Evolutionary conservation across 1,139 yeast genomes (phyloP), one percentile per base, ranked within the genome.

Genomic region (Lodderomyces parapsilosis): DNA sequence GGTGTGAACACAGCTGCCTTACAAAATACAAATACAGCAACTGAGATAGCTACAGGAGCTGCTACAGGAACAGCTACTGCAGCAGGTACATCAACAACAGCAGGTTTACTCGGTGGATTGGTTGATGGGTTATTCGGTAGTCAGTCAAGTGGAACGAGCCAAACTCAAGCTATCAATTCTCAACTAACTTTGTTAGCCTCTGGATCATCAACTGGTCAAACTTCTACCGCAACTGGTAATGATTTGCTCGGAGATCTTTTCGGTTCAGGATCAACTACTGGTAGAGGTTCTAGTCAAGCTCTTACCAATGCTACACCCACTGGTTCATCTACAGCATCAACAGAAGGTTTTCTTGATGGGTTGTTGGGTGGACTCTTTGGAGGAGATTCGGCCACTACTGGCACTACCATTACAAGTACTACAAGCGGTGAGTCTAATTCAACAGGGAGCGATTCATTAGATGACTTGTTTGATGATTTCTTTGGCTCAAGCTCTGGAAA

Each of bases 401-500:
- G 46, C 22, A 32, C 45, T n/a, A 15, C 43, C 7, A 31, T 33
- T 15, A 33, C 38, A 27, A 18, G 25, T 11, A 35, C 42, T 8
- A 25, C 32, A 10, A 27, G 32, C 10, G 33, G 22, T 7, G 13
- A 27, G 5, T 18, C 36, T 19, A 33, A 24, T 13, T 33, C 36
- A 19, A 33, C 36, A 5, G 36, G 36, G 41, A 39, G 33, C 20
- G 41, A 35, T 14, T 23, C 18, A n/a, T 41, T 41, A 20, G 27
- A 31, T 13, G 33, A 32, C 23, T 41, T 49, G 25, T 41, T 58
- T 18, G 58, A 45, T 28, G 55, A 46, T 15, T 40, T 55, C n/a
- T 50, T 54, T 17, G 59, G 53, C 7, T 14, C 53, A 17, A 38
- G 50, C 9, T 17, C 35, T 10, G 57, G 51, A 8, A 28, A 38